phyloP scores from a whole-genome alignment of 495 filamentous ascomycete genomes.

The Penicillium mononematosum region DNA sequence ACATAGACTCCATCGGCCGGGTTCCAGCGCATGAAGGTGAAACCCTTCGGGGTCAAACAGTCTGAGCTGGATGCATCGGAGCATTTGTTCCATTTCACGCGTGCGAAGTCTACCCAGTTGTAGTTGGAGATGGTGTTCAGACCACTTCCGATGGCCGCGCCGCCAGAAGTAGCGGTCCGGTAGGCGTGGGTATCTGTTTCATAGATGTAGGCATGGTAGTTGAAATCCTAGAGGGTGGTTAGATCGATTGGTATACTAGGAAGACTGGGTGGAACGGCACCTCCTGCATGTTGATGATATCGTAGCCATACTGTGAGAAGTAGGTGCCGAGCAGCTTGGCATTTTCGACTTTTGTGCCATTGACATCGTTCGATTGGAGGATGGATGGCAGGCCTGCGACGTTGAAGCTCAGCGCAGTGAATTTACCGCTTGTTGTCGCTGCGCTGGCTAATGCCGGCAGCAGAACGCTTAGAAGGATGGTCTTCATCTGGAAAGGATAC shows the following conservation, averaged over 20 bases:
- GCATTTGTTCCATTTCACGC: conserved; percentile 58
- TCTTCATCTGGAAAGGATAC: conserved; percentile 4
- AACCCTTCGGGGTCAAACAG: conserved; percentile 65
- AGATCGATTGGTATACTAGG: background rate
- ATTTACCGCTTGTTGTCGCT: conserved; percentile 26
- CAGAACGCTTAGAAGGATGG: conserved; percentile 3
- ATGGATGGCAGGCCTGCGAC: conserved; percentile 58
- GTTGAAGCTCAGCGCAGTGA: conserved; percentile 58
- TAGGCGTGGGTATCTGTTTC: conserved; percentile 53
- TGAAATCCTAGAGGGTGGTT: conserved; percentile 49
- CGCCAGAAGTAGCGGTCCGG: conserved; percentile 59
- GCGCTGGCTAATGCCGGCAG: conserved; percentile 13
- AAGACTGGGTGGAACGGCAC: conserved; percentile 18
- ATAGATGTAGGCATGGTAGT: conserved; percentile 61
- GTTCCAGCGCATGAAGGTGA: conserved; percentile 56
- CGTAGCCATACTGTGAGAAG: conserved; percentile 52
- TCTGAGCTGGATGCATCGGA: conserved; percentile 52
- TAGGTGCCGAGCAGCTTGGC: conserved; percentile 46
- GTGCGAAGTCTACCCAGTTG: conserved; percentile 53
- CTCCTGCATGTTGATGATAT: conserved; percentile 63
- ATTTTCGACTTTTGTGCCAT: conserved; percentile 54
- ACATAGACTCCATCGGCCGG: conserved; percentile 49
- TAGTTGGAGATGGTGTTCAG: conserved; percentile 60
- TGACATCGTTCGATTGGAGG: conserved; percentile 52
- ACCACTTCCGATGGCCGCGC: conserved; percentile 58